Conservation (phyloP, 1,139 yeast species). For the Hyphopichia khmerensis region DNA sequence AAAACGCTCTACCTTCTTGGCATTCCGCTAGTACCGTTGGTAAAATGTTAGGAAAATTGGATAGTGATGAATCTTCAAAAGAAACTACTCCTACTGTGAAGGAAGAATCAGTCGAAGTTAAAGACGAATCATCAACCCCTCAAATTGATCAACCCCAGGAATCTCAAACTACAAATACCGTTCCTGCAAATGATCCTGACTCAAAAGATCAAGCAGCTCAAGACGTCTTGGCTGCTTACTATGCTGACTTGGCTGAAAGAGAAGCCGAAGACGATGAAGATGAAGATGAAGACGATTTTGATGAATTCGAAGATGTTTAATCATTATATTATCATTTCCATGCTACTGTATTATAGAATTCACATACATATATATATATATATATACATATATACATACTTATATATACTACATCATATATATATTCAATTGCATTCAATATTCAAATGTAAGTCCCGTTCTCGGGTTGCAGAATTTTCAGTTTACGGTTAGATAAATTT, state of each 20-base stretch:
- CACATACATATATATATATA: no score
- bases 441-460: no score
- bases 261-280: conserved; percentile 65
- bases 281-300: conserved; percentile 53
- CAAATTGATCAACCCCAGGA: not conserved
- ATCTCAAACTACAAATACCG: conserved; percentile 6
- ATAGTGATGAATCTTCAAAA: conserved; percentile 13
- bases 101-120: conserved; percentile 7
- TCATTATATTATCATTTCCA: no score
- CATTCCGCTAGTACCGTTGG: conserved; percentile 91
- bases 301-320: conserved; percentile 47
- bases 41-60: conserved; percentile 49
- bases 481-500: no score
- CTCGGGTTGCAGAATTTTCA: no score
- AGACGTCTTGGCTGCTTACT: conserved; percentile 77
- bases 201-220: conserved; percentile 64
- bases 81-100: conserved; percentile 11
- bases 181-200: conserved; percentile 20
- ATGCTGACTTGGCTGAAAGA: conserved; percentile 65
- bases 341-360: not conserved
- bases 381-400: no score
- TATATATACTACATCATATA: no score
- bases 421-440: no score
- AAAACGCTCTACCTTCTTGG: conserved; percentile 97
- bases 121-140: conserved; percentile 5